Evolutionary conservation across 1,284 basidiomycete genomes (phyloP), one percentile per base, ranked within the genome.

Genomic region (Cystobasidium sp.): DNA sequence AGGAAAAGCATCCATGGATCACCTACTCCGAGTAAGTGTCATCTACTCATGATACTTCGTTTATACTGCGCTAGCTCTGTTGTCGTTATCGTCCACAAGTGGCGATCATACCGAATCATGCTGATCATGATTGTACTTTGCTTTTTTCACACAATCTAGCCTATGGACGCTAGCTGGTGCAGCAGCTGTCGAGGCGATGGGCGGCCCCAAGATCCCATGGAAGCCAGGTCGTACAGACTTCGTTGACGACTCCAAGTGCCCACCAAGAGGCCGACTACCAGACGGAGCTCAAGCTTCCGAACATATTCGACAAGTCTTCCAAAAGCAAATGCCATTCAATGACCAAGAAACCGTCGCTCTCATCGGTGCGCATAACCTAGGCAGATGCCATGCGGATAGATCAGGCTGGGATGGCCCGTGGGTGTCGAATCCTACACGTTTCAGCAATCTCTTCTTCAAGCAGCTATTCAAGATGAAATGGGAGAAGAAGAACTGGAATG

Each of bases 201-300:
- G 86, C 74, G 91, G 91, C 6, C 91, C 91, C 67, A 88, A 89
- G 81, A 85, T 94, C 78, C 89, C 90, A 20, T 97, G 94, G 94
- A 87, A 92, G 76, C 87, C 93, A 4, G 94, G 94, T 52, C 88
- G 94, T 71, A 97, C 82, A 91, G 94, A 80, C 65, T 86, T 90
- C 78, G 88, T 87, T 59, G 83, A 86, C 69, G 84, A 95, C 52
- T 51, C 62, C n/a, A 46, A 61, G 20, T 10, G 67, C 6, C 78
- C 96, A 41, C 95, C 96, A 6, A 22, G 94, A 95, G 96, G 96
- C 74, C 90, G 96, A 83, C 89, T 99, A 51, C 96, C 96, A 24
- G 96, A 98, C 82, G 96, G 90, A 49, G 81, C 88, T 37, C 90
- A 92, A 83, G 94, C 91, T 61, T 84, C 88, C 72, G 89, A 93